Conservation (phyloP, 2,329 filamentous ascomycete species). For the Pezicula carpinea region DNA sequence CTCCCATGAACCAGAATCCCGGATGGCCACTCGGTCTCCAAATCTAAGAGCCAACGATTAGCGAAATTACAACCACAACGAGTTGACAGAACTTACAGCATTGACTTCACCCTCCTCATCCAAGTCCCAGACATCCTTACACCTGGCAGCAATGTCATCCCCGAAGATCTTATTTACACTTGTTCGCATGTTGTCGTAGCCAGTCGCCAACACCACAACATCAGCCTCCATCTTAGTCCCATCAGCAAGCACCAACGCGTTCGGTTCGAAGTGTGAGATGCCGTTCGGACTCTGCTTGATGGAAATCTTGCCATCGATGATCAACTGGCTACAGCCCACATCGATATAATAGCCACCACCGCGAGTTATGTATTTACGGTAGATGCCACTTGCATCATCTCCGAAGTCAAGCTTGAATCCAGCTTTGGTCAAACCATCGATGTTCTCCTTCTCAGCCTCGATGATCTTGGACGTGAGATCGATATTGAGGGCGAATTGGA, state of each 20-base stretch:
- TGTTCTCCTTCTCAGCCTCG: constrained; percentile 31
- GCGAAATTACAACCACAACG: neutral
- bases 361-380: constrained; percentile 52
- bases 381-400: constrained; percentile 27
- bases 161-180: constrained; percentile 44
- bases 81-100: constrained; percentile 3
- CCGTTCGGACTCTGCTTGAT: constrained; percentile 41
- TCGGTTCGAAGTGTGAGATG: constrained; percentile 36
- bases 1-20: constrained; percentile 63
- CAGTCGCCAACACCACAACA: constrained; percentile 42
- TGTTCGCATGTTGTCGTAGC: constrained; percentile 49
- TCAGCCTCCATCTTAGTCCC: constrained; percentile 43
- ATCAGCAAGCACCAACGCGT: constrained; percentile 35
- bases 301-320: constrained; percentile 48
- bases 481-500: constrained; percentile 56
- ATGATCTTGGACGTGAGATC: constrained; percentile 36
- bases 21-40: constrained; percentile 53
- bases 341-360: constrained; percentile 57
- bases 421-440: constrained; percentile 46
- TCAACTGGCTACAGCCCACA: constrained; percentile 45
- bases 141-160: constrained; percentile 40
- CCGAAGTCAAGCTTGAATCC: constrained; percentile 52
- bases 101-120: constrained; percentile 41
- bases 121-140: constrained; percentile 42
- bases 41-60: neutral